A percentile compares a stretch with the other conserved stretches of the same genome.
These are phyloP conservation scores for Trichosporon sp. DNA, from an alignment of 1,284 basidiomycete species.

Conservation along the genomic window DNA sequence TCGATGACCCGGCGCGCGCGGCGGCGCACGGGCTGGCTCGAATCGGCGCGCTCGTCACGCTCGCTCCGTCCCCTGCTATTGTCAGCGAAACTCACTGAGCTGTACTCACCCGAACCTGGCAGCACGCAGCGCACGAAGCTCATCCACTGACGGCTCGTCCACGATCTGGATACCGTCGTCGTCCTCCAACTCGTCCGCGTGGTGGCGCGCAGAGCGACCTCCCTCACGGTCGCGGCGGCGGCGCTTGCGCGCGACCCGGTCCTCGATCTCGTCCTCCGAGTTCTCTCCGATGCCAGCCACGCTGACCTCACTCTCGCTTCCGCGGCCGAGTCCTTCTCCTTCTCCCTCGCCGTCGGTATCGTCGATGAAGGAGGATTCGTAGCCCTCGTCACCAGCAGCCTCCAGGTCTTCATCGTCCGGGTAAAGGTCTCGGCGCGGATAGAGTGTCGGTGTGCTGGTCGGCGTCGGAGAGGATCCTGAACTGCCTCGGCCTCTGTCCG, in stretches of 20 bases:
- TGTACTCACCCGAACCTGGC: conserved; percentile 16
- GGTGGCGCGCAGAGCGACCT: background rate
- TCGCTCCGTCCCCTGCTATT: background rate
- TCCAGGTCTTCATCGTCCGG: background rate
- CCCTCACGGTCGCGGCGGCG: background rate
- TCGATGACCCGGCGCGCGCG: conserved; percentile 1
- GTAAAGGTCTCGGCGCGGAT: background rate
- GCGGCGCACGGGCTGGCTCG: background rate
- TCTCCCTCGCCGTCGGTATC: conserved; percentile 6
- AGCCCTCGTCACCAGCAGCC: conserved; percentile 13
- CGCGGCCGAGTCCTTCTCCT: background rate
- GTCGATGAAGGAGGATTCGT: conserved; percentile 22
- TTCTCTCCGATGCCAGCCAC: background rate
- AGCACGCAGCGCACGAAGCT: conserved; percentile 17
- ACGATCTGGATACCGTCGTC: conserved; percentile 22
- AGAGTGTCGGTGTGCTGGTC: background rate
- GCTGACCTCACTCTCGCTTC: conserved; percentile 6
- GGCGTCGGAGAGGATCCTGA: background rate
- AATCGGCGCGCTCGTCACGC: background rate
- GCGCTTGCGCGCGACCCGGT: background rate
- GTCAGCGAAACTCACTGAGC: background rate
- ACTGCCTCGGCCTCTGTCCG: background rate
- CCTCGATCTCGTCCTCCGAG: conserved; percentile 10
- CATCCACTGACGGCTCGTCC: conserved; percentile 22
- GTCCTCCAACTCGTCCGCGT: background rate